Evolutionary conservation across 2,329 filamentous ascomycete species (phyloP).

Genomic region (Pseudophaeomoniella oleicola): DNA sequence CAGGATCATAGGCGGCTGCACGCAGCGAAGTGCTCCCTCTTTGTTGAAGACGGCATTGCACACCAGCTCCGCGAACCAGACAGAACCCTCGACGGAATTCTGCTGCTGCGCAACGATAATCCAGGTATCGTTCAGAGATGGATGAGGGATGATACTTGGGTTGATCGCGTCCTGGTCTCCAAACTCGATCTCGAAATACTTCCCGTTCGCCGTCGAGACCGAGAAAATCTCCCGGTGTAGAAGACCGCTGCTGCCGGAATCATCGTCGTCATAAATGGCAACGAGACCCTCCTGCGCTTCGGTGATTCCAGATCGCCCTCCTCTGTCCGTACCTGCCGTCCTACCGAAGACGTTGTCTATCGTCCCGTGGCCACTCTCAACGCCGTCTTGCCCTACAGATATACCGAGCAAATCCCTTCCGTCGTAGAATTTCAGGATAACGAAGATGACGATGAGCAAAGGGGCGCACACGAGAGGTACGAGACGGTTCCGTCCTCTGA

Average conservation of each 20-base stretch:
- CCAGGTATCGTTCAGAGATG: slow-evolving; percentile 30
- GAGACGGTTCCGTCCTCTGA: slow-evolving; percentile 6
- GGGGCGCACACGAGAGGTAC: slow-evolving; percentile 3
- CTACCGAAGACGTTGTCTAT: too few relatives aligned
- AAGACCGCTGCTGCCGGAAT: too few relatives aligned
- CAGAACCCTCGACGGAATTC: slow-evolving; percentile 11
- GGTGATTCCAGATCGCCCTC: too few relatives aligned
- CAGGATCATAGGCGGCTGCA: slow-evolving; percentile 24
- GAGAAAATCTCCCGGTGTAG: slow-evolving; percentile 31
- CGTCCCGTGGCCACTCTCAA: too few relatives aligned
- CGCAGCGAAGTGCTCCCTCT: slow-evolving; percentile 20
- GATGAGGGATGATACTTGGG: slow-evolving; percentile 45
- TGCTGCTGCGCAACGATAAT: slow-evolving; percentile 36
- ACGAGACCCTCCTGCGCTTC: too few relatives aligned
- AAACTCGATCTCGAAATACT: slow-evolving; percentile 38
- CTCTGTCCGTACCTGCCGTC: too few relatives aligned
- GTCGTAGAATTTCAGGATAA: slow-evolving; percentile 1
- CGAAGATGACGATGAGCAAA: slow-evolving; percentile 5
- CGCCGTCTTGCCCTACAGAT: too few relatives aligned
- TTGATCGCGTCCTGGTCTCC: slow-evolving; percentile 29
- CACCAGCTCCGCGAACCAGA: slow-evolving; percentile 29
- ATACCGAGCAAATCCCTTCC: too few relatives aligned
- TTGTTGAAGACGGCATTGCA: slow-evolving; percentile 36
- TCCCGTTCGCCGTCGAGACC: slow-evolving; percentile 26
- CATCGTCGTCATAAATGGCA: too few relatives aligned